Evolutionary conservation across 192 early-diverging fungal species (phyloP), one percentile per base, ranked within the genome.

Genomic region (Coemansia sp.): DNA sequence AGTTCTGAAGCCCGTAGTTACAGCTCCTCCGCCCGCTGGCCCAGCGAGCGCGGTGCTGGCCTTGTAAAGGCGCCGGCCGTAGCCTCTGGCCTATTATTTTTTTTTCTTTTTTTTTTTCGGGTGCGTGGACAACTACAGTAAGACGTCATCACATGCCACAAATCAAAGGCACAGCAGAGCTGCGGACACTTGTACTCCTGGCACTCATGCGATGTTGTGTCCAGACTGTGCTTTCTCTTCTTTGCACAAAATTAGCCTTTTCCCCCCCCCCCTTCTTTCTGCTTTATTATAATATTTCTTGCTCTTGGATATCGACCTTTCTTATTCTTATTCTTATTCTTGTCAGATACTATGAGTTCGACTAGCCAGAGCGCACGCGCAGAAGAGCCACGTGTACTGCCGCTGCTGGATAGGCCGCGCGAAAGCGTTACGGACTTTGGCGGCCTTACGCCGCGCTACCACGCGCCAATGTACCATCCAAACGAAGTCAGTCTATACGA

Each of bases 401-500:
- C 74, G 37, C 40, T 67, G 32, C 46, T 77, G 46, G 68, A 65
- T 2, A 61, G 14, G 36, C 47, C 62, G 39, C 70, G 67, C 31
- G 36, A 54, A 14, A 66, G 42, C 63, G 43, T 56, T 32, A 65
- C 72, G 3, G 66, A 73, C 29, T 82, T 82, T 67, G 73, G 73
- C 1, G 64, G 39, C 6, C 62, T 82, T 29, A 37, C n/a, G 1
- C 73, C 73, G 22, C 67, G 72, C 32, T 76, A 82, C 70, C 32
- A 67, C 36, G 43, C 58, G 41, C 73, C 73, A 4, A 82, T 82
- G 73, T 42, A 60, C 65, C 75, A 67, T 31, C 79, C 79, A 39
- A 82, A 66, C 19, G 79, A 82, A 49, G 79, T 76, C 45, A 57
- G 68, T 15, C 73, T 82, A 5, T 82, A 82, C 56, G 79, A 82